These are phyloP conservation scores for Beauveria bassiana DNA, from an alignment of 2,329 filamentous ascomycete species.

Conservation along the genomic window DNA sequence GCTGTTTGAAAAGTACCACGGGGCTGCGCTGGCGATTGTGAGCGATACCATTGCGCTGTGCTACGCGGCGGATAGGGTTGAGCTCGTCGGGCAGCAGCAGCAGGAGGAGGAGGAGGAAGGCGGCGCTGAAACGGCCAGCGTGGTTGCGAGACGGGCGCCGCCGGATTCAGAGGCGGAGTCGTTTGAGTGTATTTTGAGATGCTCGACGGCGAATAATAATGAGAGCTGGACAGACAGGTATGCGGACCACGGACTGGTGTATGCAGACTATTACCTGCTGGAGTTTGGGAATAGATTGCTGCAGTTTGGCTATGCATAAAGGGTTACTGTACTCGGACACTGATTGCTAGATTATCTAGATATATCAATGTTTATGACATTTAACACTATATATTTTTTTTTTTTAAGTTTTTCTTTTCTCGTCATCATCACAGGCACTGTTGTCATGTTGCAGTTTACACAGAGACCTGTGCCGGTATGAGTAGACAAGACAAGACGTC, in stretches of 20 bases:
- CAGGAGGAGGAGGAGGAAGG: neutral
- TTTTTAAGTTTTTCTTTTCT: no score
- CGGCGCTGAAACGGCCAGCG: neutral
- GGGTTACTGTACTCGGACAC: neutral
- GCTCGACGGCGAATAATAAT: slow-evolving; percentile 28
- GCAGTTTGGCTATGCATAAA: slow-evolving; percentile 20
- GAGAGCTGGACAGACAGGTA: slow-evolving; percentile 21
- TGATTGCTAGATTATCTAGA: no score
- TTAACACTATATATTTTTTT: no score
- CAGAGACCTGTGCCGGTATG: no score
- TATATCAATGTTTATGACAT: no score
- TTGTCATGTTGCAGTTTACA: no score
- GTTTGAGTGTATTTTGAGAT: slow-evolving; percentile 26
- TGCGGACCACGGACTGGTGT: slow-evolving; percentile 35
- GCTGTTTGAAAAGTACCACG: slow-evolving; percentile 19
- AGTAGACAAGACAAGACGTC: no score
- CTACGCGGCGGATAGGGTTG: slow-evolving; percentile 19
- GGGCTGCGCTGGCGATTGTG: slow-evolving; percentile 22
- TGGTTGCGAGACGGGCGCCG: neutral
- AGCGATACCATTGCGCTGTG: slow-evolving; percentile 24
- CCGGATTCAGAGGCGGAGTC: neutral
- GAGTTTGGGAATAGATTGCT: slow-evolving; percentile 41
- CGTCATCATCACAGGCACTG: no score
- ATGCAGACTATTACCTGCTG: slow-evolving; percentile 41
- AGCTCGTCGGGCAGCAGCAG: neutral